Evolutionary conservation across 129 eudicot genomes (phyloP).

Genomic region (Logfia minima): DNA sequence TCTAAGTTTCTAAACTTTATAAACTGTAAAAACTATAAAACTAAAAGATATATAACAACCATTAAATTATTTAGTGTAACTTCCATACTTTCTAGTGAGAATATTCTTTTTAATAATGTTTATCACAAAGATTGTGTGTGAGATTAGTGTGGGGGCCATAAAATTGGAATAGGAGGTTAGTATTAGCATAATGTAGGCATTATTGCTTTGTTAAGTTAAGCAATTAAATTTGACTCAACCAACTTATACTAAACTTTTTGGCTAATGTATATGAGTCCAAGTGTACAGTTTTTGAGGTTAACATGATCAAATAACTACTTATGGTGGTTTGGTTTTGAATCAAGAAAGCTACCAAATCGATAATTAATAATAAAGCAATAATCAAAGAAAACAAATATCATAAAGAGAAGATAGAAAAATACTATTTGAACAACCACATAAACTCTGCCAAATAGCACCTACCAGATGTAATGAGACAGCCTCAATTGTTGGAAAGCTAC

Average conservation of each 20-base stretch:
- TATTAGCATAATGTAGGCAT: constrained; percentile 23
- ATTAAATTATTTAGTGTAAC: constrained; percentile 26
- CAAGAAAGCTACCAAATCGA: constrained; percentile 25
- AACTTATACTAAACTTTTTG: constrained; percentile 14
- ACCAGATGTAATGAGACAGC: constrained; percentile 4
- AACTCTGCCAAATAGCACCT: constrained; percentile 15
- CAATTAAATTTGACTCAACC: constrained; percentile 28
- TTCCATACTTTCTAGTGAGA: background rate
- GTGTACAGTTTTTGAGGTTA: constrained; percentile 17
- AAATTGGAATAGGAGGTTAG: constrained; percentile 36
- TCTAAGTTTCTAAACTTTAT: background rate
- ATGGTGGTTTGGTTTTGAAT: constrained; percentile 19
- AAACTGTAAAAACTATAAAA: background rate
- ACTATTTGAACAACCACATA: constrained; percentile 17
- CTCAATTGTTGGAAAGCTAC: constrained; percentile 19
- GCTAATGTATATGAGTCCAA: constrained; percentile 20
- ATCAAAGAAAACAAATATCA: constrained; percentile 4
- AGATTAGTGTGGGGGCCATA: constrained; percentile 35
- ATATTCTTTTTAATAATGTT: constrained; percentile 33
- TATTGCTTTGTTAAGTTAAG: constrained; percentile 33
- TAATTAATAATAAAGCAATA: background rate
- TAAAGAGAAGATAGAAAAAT: constrained; percentile 6
- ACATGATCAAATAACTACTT: background rate
- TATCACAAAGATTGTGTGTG: constrained; percentile 13
- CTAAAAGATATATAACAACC: constrained; percentile 15